Percentiles rank a stretch among this genome's conserved stretches.
These are phyloP conservation scores for Coniochaeta sp. DNA, from an alignment of 2,329 filamentous ascomycete genomes.

Conservation along the genomic window DNA sequence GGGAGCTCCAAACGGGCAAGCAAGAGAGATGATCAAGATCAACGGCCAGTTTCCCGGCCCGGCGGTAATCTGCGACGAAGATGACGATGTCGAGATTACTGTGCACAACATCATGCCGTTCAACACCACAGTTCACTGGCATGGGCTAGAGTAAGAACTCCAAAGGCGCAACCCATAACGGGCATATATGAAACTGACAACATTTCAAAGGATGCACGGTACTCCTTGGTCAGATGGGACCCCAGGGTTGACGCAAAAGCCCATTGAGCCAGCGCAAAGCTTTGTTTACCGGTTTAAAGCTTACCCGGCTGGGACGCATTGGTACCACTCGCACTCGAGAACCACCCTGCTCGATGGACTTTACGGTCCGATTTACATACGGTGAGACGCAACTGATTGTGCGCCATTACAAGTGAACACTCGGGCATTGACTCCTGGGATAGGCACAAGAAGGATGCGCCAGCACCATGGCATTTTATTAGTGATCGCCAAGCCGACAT, in stretches of 20 bases:
- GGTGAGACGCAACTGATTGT: no score
- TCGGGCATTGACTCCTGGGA: no score
- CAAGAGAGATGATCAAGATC: constrained; percentile 39
- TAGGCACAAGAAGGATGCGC: no score
- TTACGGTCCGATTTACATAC: no score
- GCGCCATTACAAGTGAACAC: no score
- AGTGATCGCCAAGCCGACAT: no score
- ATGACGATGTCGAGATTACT: constrained; percentile 36
- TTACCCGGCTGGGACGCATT: neutral
- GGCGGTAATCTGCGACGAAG: constrained; percentile 43
- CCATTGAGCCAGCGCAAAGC: neutral
- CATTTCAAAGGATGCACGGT: neutral
- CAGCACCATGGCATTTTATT: no score
- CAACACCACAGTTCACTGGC: constrained; percentile 42
- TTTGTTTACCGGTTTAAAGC: neutral
- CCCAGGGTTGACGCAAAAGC: neutral
- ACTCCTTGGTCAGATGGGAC: neutral
- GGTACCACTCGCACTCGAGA: neutral
- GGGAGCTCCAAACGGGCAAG: constrained; percentile 35
- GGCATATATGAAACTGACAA: neutral
- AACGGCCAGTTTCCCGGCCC: constrained; percentile 60
- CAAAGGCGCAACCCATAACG: constrained; percentile 10
- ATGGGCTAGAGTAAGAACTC: no score
- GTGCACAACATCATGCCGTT: constrained; percentile 39
- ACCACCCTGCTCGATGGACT: neutral